Evolutionary conservation across 2,329 filamentous ascomycete species (phyloP).

Genomic region (Ceratocystis diversiconidia): DNA sequence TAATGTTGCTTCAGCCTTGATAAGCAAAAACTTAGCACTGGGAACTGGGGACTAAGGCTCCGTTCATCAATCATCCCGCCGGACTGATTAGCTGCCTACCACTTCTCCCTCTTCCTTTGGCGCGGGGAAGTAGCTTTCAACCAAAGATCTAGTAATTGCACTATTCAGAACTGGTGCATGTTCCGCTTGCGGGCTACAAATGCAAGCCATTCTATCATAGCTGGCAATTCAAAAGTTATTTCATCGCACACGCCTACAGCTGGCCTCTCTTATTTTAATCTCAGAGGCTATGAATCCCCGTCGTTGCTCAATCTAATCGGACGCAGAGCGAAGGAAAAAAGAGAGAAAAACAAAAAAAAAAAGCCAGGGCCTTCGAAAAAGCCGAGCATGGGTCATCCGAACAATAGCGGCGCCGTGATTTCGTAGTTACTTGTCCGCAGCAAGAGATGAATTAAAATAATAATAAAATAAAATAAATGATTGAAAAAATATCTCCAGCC

Average conservation of each 20-base stretch:
- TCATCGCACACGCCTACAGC: too few species aligned
- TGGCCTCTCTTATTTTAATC: background rate
- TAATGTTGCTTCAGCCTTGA: background rate
- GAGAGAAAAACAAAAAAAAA: background rate
- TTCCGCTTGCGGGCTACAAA: background rate
- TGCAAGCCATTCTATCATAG: background rate
- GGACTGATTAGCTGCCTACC: background rate
- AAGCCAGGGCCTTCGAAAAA: constrained; percentile 3
- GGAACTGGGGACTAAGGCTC: background rate
- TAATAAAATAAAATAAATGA: background rate
- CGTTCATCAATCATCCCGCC: background rate
- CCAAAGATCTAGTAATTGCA: background rate
- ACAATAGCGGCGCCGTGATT: background rate
- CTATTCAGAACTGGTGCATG: background rate
- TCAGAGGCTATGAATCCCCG: background rate
- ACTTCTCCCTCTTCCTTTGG: background rate
- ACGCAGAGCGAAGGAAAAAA: background rate
- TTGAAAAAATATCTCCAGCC: background rate
- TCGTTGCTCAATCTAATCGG: background rate
- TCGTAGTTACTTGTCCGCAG: background rate
- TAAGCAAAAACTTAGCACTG: background rate
- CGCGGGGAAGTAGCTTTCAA: background rate
- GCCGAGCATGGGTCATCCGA: constrained; percentile 6
- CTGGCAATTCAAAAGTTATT: background rate
- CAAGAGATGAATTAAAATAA: background rate